These are phyloP conservation scores for Curvularia sp. DNA, from an alignment of 2,329 filamentous ascomycete genomes.

Conservation along the genomic window DNA sequence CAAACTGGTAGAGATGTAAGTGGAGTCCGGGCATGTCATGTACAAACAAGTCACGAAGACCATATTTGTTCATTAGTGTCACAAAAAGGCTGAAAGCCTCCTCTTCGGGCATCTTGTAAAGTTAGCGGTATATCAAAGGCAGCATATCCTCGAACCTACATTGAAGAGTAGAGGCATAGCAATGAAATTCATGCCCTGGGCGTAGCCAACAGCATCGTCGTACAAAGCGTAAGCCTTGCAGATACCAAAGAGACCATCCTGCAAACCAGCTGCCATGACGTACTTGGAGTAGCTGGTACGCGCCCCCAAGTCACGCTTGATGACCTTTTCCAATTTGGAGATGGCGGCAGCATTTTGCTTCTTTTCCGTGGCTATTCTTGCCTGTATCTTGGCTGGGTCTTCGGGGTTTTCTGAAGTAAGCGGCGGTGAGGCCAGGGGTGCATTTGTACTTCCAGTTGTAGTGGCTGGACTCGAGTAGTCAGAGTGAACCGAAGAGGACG, in stretches of 20 bases:
- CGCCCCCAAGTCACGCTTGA: conserved; percentile 87
- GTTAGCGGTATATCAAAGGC: conserved; percentile 69
- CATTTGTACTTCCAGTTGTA: conserved; percentile 54
- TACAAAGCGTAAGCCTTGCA: conserved; percentile 98
- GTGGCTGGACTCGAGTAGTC: conserved; percentile 70
- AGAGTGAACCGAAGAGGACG: conserved; percentile 84
- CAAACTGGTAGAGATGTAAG: conserved; percentile 92
- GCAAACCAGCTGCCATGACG: conserved; percentile 85
- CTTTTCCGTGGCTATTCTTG: conserved; percentile 68
- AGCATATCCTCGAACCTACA: conserved; percentile 58
- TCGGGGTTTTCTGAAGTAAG: conserved; percentile 66
- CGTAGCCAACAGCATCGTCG: conserved; percentile 93
- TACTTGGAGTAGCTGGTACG: conserved; percentile 97
- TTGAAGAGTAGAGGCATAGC: conserved; percentile 97
- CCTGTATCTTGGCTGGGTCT: conserved; percentile 69
- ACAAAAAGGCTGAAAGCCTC: conserved; percentile 95
- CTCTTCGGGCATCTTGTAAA: conserved; percentile 83
- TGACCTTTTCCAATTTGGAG: conserved; percentile 86
- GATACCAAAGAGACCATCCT: conserved; percentile 91
- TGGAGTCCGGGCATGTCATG: conserved; percentile 97
- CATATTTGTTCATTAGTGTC: conserved; percentile 95
- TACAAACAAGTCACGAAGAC: conserved; percentile 88
- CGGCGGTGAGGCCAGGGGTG: conserved; percentile 56
- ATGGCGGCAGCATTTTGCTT: conserved; percentile 77
- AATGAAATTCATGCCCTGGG: conserved; percentile 98